These are phyloP conservation scores for Solanum medicagineum DNA, from an alignment of 257 asterid species.

Conservation along the genomic window DNA sequence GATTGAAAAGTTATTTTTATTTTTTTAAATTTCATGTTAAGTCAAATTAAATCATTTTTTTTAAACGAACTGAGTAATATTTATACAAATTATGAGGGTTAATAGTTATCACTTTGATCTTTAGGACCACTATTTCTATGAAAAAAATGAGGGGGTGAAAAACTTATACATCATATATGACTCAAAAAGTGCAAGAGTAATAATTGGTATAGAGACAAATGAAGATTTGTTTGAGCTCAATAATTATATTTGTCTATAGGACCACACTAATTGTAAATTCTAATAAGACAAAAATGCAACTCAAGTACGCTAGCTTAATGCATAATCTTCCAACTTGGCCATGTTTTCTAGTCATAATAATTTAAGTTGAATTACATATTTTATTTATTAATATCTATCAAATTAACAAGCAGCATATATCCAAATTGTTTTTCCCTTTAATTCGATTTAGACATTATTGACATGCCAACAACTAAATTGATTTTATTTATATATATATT, in stretches of 20 bases:
- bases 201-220: neutral
- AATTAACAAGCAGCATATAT: neutral
- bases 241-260: neutral
- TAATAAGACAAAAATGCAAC: neutral
- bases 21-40: too few relatives aligned
- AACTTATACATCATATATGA: neutral
- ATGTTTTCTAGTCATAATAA: neutral
- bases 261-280: neutral
- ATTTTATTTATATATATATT: neutral
- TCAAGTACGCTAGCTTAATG: neutral
- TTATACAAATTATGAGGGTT: neutral
- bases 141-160: neutral
- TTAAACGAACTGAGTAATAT: too few relatives aligned
- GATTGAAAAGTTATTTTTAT: too few relatives aligned
- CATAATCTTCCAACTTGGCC: neutral
- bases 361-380: neutral
- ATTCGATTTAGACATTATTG: neutral
- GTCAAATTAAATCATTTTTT: too few relatives aligned
- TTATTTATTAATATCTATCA: neutral
- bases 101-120: neutral
- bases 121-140: neutral
- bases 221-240: neutral
- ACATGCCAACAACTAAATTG: neutral
- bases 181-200: too few relatives aligned
- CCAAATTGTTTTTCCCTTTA: neutral